phyloP scores from a whole-genome alignment of 129 eudicot species.

The Tagetes erecta region DNA sequence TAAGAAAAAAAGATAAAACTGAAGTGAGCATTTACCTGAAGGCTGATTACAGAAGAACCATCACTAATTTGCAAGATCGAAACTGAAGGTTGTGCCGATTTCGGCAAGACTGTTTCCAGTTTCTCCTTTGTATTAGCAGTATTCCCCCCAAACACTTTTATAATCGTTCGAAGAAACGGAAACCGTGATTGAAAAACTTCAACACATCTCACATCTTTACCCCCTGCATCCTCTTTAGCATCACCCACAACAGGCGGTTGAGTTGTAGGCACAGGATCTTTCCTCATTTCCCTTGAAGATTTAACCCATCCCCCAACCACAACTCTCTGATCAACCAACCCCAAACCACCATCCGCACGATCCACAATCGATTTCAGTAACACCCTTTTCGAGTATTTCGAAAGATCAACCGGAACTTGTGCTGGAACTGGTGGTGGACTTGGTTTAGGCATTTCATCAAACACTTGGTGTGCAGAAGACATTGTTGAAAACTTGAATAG shows the following conservation, averaged over 20 bases:
- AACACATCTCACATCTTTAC: conserved; percentile 64
- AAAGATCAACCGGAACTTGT: conserved; percentile 28
- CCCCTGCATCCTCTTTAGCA: conserved; percentile 16
- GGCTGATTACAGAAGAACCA: conserved; percentile 69
- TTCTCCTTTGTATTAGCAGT: conserved; percentile 40
- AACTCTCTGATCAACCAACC: conserved; percentile 60
- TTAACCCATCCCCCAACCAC: conserved; percentile 94
- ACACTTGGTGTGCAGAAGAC: conserved; percentile 43
- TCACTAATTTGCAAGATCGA: conserved; percentile 62
- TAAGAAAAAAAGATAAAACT: background rate
- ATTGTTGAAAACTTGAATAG: conserved; percentile 24
- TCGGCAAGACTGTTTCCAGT: conserved; percentile 38
- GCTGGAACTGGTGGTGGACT: background rate
- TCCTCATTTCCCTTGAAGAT: conserved; percentile 68
- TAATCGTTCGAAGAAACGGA: conserved; percentile 59
- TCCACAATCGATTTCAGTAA: conserved; percentile 53
- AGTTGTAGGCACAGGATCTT: conserved; percentile 30
- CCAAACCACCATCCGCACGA: conserved; percentile 56
- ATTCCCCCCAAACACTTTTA: conserved; percentile 75
- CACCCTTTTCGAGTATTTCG: conserved; percentile 65
- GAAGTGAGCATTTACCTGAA: conserved; percentile 53
- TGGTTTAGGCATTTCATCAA: conserved; percentile 35
- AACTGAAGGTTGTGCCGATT: conserved; percentile 44
- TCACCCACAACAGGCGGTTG: conserved; percentile 23
- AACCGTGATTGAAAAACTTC: conserved; percentile 71